A percentile compares a stretch with the other conserved stretches of the same genome.
phyloP scores from a whole-genome alignment of 1,284 basidiomycete genomes.

The Pterulicium gracile region DNA sequence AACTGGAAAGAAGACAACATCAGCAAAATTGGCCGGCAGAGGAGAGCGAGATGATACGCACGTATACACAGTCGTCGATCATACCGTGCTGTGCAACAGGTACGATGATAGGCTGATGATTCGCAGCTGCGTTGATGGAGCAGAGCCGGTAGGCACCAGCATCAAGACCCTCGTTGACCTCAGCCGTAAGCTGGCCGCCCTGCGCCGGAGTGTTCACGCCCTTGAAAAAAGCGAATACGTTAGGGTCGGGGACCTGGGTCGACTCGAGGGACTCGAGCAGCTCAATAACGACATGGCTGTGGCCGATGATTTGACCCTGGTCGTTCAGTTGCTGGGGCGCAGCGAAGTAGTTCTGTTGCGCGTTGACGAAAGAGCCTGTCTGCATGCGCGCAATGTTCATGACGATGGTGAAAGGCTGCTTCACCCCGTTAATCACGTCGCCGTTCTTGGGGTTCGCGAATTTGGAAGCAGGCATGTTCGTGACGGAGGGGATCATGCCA shows the following conservation, averaged over 20 bases:
- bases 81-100: constrained; percentile 52
- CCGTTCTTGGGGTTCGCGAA: constrained; percentile 47
- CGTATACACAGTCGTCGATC: constrained; percentile 48
- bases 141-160: constrained; percentile 51
- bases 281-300: constrained; percentile 59
- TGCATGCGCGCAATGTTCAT: constrained; percentile 46
- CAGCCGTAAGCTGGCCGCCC: constrained; percentile 38
- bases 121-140: constrained; percentile 46
- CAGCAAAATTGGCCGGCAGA: constrained; percentile 11
- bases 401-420: constrained; percentile 40
- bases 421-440: constrained; percentile 25
- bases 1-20: constrained; percentile 20
- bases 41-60: constrained; percentile 19
- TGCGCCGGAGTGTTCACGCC: constrained; percentile 39
- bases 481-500: constrained; percentile 42
- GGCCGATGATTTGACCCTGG: constrained; percentile 43
- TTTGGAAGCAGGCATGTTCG: constrained; percentile 49
- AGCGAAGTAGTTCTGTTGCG: constrained; percentile 49
- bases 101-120: constrained; percentile 58
- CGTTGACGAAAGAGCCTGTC: constrained; percentile 54
- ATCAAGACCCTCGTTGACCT: constrained; percentile 45
- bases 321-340: constrained; percentile 54
- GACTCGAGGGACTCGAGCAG: constrained; percentile 32
- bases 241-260: constrained; percentile 43
- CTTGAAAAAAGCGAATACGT: constrained; percentile 60